Percentiles rank a stretch among this genome's conserved stretches.
These are phyloP conservation scores for Teunomyces aglyptinius DNA, from an alignment of 805 yeast genomes.

Conservation along the genomic window DNA sequence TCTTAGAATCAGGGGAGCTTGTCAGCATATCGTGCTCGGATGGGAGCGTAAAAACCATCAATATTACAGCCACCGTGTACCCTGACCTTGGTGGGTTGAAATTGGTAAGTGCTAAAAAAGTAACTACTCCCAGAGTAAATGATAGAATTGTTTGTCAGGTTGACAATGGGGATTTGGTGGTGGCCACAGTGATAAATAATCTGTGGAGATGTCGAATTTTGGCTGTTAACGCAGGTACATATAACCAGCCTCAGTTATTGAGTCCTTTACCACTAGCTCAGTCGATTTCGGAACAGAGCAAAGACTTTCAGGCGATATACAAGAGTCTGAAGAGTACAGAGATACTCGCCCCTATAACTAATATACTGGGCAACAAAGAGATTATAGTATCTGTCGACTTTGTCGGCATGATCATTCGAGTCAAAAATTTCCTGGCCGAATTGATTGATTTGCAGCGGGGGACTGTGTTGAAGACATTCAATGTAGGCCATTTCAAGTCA, in stretches of 20 bases:
- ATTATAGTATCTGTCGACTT: constrained; percentile 59
- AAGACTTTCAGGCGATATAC: background rate
- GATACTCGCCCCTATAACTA: constrained; percentile 5
- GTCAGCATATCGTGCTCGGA: constrained; percentile 48
- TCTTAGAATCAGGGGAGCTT: constrained; percentile 51
- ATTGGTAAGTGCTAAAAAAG: constrained; percentile 52
- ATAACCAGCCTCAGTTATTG: constrained; percentile 31
- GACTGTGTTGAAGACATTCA: constrained; percentile 57
- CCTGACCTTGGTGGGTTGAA: constrained; percentile 8
- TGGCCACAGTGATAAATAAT: constrained; percentile 64
- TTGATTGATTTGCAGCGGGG: constrained; percentile 80
- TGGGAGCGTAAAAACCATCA: constrained; percentile 38
- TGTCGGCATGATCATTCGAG: constrained; percentile 71
- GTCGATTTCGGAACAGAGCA: background rate
- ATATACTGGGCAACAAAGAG: constrained; percentile 26
- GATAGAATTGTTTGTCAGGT: constrained; percentile 64
- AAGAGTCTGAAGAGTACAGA: background rate
- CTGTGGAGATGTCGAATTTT: constrained; percentile 61
- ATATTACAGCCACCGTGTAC: constrained; percentile 23
- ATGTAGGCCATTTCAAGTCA: constrained; percentile 61
- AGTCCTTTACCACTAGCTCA: constrained; percentile 9
- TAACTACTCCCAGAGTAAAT: constrained; percentile 70
- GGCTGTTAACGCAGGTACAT: constrained; percentile 43
- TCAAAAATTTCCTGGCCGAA: constrained; percentile 56
- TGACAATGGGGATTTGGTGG: constrained; percentile 49